phyloP scores from a whole-genome alignment of 306 rosid genomes.

The Rosa rugosa region DNA sequence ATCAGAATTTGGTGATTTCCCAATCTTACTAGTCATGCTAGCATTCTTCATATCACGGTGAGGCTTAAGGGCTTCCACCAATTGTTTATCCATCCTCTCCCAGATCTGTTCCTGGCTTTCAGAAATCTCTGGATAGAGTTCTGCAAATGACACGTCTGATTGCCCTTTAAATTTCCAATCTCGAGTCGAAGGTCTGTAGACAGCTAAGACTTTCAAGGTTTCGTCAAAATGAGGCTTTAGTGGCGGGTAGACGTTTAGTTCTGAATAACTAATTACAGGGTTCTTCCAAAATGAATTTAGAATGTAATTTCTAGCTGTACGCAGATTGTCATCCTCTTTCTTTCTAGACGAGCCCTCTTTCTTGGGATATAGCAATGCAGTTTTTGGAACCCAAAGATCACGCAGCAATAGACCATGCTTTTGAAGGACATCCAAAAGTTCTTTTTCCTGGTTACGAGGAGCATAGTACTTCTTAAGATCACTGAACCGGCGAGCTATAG shows the following conservation, averaged over 20 bases:
- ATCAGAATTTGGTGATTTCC: slow-evolving; percentile 39
- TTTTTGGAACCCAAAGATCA: slow-evolving; percentile 84
- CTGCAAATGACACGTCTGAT: slow-evolving; percentile 52
- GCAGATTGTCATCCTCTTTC: slow-evolving; percentile 17
- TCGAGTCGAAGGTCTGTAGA: slow-evolving; percentile 39
- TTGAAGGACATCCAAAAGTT: slow-evolving; percentile 61
- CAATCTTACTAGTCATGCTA: slow-evolving; percentile 26
- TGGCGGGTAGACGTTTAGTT: slow-evolving; percentile 32
- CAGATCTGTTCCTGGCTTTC: slow-evolving; percentile 50
- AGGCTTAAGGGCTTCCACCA: slow-evolving; percentile 18
- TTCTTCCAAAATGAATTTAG: slow-evolving; percentile 52
- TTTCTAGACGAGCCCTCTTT: neutral
- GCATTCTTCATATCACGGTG: slow-evolving; percentile 35
- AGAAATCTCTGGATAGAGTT: slow-evolving; percentile 49
- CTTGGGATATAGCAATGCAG: slow-evolving; percentile 38
- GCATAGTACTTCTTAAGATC: slow-evolving; percentile 80
- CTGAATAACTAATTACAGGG: slow-evolving; percentile 45
- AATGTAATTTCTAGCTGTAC: slow-evolving; percentile 52
- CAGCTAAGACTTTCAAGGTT: slow-evolving; percentile 52
- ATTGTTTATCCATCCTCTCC: slow-evolving; percentile 33
- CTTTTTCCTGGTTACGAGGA: slow-evolving; percentile 55
- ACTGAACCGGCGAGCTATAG: slow-evolving; percentile 57
- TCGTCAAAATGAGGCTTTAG: slow-evolving; percentile 32
- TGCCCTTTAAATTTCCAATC: slow-evolving; percentile 50
- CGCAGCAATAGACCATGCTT: slow-evolving; percentile 52